Evolutionary conservation across 2,329 filamentous ascomycete genomes (phyloP).

Genomic region (Anthostomella pinea): DNA sequence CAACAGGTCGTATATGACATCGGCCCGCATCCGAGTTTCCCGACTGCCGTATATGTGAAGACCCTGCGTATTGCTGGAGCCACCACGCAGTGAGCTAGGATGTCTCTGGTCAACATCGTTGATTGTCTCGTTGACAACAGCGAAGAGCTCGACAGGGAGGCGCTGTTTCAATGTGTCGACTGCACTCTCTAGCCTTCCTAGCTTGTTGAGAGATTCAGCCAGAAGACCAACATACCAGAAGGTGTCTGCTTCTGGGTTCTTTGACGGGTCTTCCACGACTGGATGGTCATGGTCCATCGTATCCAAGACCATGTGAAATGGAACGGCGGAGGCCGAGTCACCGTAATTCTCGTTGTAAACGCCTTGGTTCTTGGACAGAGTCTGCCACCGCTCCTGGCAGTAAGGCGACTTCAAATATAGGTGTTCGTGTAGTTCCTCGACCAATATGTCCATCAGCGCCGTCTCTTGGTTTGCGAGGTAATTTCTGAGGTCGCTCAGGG

Average conservation of each 20-base stretch:
- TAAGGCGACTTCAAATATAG: slow-evolving; percentile 97
- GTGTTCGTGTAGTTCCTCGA: slow-evolving; percentile 97
- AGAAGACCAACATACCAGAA: slow-evolving; percentile 90
- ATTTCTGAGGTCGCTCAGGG: slow-evolving; percentile 76
- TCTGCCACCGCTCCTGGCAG: slow-evolving; percentile 93
- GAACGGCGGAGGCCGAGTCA: slow-evolving; percentile 44
- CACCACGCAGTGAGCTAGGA: slow-evolving; percentile 71
- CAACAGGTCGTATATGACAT: slow-evolving; percentile 86
- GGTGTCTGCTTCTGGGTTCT: slow-evolving; percentile 92
- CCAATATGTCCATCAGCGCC: slow-evolving; percentile 84
- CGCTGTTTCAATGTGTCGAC: slow-evolving; percentile 90
- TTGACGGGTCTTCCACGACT: slow-evolving; percentile 81
- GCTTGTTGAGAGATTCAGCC: slow-evolving; percentile 84
- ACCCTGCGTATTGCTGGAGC: slow-evolving; percentile 51
- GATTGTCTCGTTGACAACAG: slow-evolving; percentile 91
- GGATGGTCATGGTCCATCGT: slow-evolving; percentile 57
- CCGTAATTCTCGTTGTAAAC: slow-evolving; percentile 47
- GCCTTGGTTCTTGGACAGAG: slow-evolving; percentile 66
- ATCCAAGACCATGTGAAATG: slow-evolving; percentile 61
- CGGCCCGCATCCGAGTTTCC: slow-evolving; percentile 73
- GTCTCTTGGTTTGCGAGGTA: slow-evolving; percentile 94
- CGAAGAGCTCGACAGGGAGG: slow-evolving; percentile 88
- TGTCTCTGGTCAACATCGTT: slow-evolving; percentile 90
- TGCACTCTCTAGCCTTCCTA: slow-evolving; percentile 80
- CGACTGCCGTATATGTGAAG: slow-evolving; percentile 63